Evolutionary conservation across 2,329 filamentous ascomycete species (phyloP), one percentile per base, ranked within the genome.

Genomic region (Fusarium austroafricanum): DNA sequence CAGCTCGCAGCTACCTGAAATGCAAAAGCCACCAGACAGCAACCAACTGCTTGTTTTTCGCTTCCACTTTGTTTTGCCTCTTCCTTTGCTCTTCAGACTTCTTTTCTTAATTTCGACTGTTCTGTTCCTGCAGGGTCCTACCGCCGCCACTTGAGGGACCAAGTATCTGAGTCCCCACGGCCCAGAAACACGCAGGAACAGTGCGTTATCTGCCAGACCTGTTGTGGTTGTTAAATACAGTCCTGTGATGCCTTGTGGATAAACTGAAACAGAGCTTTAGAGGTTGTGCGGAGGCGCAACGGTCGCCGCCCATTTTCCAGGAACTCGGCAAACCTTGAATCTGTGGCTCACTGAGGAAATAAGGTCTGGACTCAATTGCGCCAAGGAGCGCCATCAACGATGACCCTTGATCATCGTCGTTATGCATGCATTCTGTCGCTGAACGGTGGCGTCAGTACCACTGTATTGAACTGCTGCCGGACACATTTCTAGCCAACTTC

Each of bases 1-100:
- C 26, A 40, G 35, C 37, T 53, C 53, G 62, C 67, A 66, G 67
- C 58, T 54, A 70, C 52, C 61, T 68, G 67, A 70, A 46, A 61
- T 66, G 55, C 37, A 46, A 40, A 61, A 54, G 45, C 50, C 35
- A 49, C 51, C 29, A 42, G 10, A 33, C 28, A 20, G 42, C 26
- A 42, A 26, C 23, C 4, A 42, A 20, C 28, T 39, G 43, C 21
- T 38, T 45, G 23, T 35, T 43, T 29, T 21, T 31, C 18, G 8
- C 31, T 17, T 42, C 17, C 23, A 7, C 12, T 29, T n/a, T 29
- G 21, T 17, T 35, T 35, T 31, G 10, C 10, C 17, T 33, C 18
- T 18, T 40, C 3, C 38, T 45, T 38, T 40, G 7, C 17, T 31
- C 49, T 45, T 17, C 15, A 21, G 37, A 20, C 18, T 17, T 18